Percentiles rank a stretch among this genome's conserved stretches.
Conservation (phyloP, 1,284 basidiomycete genomes). For the Microstroma glucosiphilum region DNA sequence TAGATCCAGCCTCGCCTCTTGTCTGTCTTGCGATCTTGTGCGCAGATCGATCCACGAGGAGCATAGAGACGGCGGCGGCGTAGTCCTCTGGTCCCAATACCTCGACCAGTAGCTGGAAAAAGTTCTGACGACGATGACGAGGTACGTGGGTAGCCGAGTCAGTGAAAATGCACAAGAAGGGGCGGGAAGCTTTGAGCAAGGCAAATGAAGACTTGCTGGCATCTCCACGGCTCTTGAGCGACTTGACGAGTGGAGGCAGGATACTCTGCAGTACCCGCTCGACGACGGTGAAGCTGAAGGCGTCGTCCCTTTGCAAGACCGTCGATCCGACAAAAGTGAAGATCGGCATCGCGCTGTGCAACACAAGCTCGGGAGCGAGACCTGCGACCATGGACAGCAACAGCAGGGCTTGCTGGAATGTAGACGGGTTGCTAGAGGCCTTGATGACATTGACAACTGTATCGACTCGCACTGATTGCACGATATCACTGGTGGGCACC, state of each 20-base stretch:
- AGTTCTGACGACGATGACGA: slow-evolving; percentile 76
- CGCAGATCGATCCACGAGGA: slow-evolving; percentile 72
- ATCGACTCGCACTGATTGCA: slow-evolving; percentile 35
- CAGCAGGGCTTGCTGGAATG: slow-evolving; percentile 86
- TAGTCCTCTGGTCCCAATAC: slow-evolving; percentile 76
- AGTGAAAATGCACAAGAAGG: slow-evolving; percentile 78
- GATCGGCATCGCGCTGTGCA: slow-evolving; percentile 95
- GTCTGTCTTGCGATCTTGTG: slow-evolving; percentile 65
- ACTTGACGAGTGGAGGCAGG: slow-evolving; percentile 81
- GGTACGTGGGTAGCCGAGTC: slow-evolving; percentile 81
- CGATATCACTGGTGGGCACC: slow-evolving; percentile 27
- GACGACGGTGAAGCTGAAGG: slow-evolving; percentile 88
- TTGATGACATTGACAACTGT: slow-evolving; percentile 45
- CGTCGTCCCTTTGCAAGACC: slow-evolving; percentile 90
- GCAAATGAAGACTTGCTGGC: slow-evolving; percentile 23
- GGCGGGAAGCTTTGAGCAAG: slow-evolving; percentile 42
- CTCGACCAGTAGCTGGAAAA: slow-evolving; percentile 85
- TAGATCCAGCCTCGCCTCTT: slow-evolving; percentile 23
- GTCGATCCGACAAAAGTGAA: slow-evolving; percentile 99
- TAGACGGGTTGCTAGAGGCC: slow-evolving; percentile 77
- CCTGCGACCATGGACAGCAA: slow-evolving; percentile 77
- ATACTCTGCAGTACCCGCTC: slow-evolving; percentile 92
- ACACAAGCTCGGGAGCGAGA: slow-evolving; percentile 78
- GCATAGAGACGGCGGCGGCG: slow-evolving; percentile 74
- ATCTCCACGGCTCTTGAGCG: slow-evolving; percentile 55